Conservation (phyloP, 352 stramenopile species). For the Pythium phragmiticola region DNA sequence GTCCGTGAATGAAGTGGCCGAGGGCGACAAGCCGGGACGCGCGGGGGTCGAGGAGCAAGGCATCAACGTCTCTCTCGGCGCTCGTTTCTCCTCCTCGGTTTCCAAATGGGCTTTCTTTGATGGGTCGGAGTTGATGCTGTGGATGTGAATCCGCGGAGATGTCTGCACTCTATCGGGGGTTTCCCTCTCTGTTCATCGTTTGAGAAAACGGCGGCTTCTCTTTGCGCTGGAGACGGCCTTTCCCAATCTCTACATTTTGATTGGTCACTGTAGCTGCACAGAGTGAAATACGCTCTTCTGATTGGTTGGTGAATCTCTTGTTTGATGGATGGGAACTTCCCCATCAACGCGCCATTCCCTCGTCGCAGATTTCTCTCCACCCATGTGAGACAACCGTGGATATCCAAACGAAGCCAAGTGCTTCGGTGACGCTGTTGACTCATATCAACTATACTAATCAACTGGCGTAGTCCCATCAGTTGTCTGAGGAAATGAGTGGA, state of each 20-base stretch:
- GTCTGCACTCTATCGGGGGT: no score
- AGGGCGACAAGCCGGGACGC: conserved; percentile 4
- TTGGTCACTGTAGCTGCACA: background rate
- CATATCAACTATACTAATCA: no score
- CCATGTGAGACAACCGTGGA: no score
- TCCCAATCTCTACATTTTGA: background rate
- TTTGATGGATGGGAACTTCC: background rate
- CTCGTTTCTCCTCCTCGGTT: background rate
- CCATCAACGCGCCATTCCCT: background rate
- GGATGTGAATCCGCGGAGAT: no score
- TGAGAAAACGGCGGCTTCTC: conserved; percentile 8
- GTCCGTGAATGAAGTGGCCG: conserved; percentile 4
- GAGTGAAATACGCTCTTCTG: background rate
- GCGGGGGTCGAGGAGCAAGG: background rate
- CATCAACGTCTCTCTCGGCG: background rate
- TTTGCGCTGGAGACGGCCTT: background rate
- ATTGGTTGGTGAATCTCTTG: conserved; percentile 2
- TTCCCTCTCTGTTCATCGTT: background rate
- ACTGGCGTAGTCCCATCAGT: no score
- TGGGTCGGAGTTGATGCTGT: background rate
- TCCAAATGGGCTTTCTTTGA: background rate
- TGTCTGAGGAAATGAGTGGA: no score
- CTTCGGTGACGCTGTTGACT: no score
- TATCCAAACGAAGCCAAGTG: no score
- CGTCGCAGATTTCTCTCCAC: conserved; percentile 1